Conservation (phyloP, 345 rosid species). For the Kandelia obovata region DNA sequence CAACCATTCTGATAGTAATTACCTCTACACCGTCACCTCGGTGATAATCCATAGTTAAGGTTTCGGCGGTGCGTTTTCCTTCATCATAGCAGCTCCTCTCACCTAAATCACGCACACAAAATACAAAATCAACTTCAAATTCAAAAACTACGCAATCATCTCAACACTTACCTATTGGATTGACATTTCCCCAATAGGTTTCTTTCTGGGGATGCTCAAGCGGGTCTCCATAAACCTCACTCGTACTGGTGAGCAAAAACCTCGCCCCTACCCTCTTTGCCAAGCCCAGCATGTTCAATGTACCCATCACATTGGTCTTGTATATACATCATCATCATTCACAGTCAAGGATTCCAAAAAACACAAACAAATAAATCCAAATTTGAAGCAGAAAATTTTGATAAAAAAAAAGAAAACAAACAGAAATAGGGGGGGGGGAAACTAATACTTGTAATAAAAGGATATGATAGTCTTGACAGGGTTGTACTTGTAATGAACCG, state of each 20-base stretch:
- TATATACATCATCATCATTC: conserved; percentile 19
- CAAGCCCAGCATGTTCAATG: conserved; percentile 94
- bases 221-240: conserved; percentile 99
- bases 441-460: background rate
- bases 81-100: conserved; percentile 32
- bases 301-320: conserved; percentile 99
- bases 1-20: conserved; percentile 8
- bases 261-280: conserved; percentile 98
- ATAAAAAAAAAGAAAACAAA: background rate
- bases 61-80: conserved; percentile 97
- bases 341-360: background rate
- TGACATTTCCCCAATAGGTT: conserved; percentile 97
- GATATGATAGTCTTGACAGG: conserved; percentile 91
- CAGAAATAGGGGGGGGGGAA: background rate
- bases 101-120: background rate
- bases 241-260: conserved; percentile 94
- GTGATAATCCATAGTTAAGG: conserved; percentile 94
- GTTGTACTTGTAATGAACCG: conserved; percentile 92
- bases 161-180: conserved; percentile 69
- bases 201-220: conserved; percentile 99
- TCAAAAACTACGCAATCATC: background rate
- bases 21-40: conserved; percentile 97
- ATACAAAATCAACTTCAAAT: background rate
- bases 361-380: background rate
- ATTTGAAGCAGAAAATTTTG: background rate